Conservation (phyloP, 108 stramenopile species). For the Bacterosira constricta region DNA sequence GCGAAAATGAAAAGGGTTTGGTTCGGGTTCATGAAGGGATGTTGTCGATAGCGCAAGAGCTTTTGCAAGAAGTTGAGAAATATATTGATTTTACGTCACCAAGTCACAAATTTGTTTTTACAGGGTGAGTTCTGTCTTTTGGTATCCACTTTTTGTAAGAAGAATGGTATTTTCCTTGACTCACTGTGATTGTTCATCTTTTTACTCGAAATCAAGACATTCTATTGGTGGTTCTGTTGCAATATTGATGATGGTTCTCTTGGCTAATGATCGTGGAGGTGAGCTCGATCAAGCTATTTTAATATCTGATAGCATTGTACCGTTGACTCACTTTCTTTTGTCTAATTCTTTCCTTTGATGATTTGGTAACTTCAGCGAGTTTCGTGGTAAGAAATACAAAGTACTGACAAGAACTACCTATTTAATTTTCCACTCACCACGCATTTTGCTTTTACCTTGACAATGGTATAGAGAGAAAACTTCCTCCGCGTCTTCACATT, state of each 20-base stretch:
- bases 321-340: not conserved
- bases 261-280: slow-evolving; percentile 56
- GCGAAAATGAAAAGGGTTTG: slow-evolving; percentile 13
- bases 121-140: slow-evolving; percentile 36
- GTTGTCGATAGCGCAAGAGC: slow-evolving; percentile 57
- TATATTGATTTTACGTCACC: slow-evolving; percentile 72
- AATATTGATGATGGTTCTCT: slow-evolving; percentile 57
- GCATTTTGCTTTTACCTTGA: too few relatives aligned
- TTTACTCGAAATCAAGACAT: slow-evolving; percentile 36
- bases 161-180: too few relatives aligned
- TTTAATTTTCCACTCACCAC: too few relatives aligned
- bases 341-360: not conserved
- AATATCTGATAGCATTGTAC: not conserved
- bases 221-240: slow-evolving; percentile 85
- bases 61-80: slow-evolving; percentile 61
- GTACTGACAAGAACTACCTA: too few relatives aligned
- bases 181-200: too few relatives aligned
- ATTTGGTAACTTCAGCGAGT: slow-evolving; percentile 36
- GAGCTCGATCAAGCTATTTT: not conserved
- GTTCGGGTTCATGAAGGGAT: slow-evolving; percentile 76
- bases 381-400: slow-evolving; percentile 51
- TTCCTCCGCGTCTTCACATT: slow-evolving; percentile 69
- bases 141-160: not conserved
- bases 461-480: slow-evolving; percentile 31
- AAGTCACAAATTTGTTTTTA: slow-evolving; percentile 68